Base-by-base conservation (phyloP, 306 rosid genomes). In the Pterocarpus macrocarpus region DNA sequence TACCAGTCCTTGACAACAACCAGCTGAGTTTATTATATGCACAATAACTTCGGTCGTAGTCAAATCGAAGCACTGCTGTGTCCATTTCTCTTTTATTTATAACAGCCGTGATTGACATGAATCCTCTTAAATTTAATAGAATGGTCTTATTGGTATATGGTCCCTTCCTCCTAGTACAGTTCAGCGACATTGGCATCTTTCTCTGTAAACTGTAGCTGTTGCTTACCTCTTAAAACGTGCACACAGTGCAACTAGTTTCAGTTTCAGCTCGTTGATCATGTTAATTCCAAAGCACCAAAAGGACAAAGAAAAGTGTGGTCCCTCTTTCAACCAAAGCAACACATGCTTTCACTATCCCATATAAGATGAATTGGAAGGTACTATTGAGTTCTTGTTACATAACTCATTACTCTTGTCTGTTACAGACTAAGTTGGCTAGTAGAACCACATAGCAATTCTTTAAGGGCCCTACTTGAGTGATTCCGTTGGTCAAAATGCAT, bases 81-180 rank as follows among this genome's bases (percentile, higher is more conserved):
- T 81, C 69, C 39, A 62, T 75, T 82, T 72, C 79, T 81, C 81
- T 67, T 73, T 36, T 56, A 10, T 72, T 49, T 39, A 41, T 59
- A 88, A 78, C 86, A 90, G 90, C 90, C 84, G 73, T 80, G 85
- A 59, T 79, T 57, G 85, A 67, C 83, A 87, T 80, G 84, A 77
- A 13, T 78, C 68, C 35, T 41, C 44, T 70, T 50, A 79, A 84
- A 74, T 77, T 78, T 78, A 84, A 74, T 87, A 77, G 49, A 67
- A 10, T 55, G 61, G 78, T 59, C 39, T 63, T 70, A 62, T 70
- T 82, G 53, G 44, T 62, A 7, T 13, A 45, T 77, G 90, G 91
- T 71, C 84, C 89, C 89, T 79, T 71, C 45, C 73, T 76, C 64
- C 55, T 15, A 47, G 85, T 69, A 84, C 71, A 80, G 61, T 83